A percentile compares a stretch with the other conserved stretches of the same genome.
These are phyloP conservation scores for Infundibulicybe gibba DNA, from an alignment of 768 basidiomycete genomes.

Conservation along the genomic window DNA sequence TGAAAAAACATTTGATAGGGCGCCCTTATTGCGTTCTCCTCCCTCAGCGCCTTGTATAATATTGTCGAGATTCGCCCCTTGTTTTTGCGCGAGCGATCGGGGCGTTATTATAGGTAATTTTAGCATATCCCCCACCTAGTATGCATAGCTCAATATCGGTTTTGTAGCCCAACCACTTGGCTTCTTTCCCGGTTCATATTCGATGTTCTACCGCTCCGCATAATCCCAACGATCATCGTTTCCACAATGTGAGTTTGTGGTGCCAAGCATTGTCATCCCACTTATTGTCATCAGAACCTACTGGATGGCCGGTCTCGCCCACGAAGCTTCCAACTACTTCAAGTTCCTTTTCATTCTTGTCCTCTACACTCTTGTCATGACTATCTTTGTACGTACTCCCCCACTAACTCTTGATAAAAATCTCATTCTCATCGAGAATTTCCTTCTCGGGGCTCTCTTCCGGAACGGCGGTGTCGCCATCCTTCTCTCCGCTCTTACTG, in stretches of 20 bases:
- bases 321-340: slow-evolving; percentile 82
- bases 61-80: slow-evolving; percentile 80
- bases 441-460: slow-evolving; percentile 83
- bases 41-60: slow-evolving; percentile 87
- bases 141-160: neutral
- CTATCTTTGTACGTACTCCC: slow-evolving; percentile 64
- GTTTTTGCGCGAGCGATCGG: slow-evolving; percentile 87
- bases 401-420: neutral
- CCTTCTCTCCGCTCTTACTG: slow-evolving; percentile 74
- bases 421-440: slow-evolving; percentile 53
- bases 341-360: slow-evolving; percentile 91
- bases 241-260: slow-evolving; percentile 63
- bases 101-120: slow-evolving; percentile 74
- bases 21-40: slow-evolving; percentile 86
- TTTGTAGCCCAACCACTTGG: slow-evolving; percentile 80
- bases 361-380: slow-evolving; percentile 81
- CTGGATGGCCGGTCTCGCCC: slow-evolving; percentile 92
- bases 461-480: slow-evolving; percentile 88
- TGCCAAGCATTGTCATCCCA: neutral
- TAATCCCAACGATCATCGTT: slow-evolving; percentile 87
- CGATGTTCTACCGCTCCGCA: slow-evolving; percentile 84
- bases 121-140: neutral
- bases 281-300: slow-evolving; percentile 54
- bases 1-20: slow-evolving; percentile 44
- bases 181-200: slow-evolving; percentile 84